Percentiles rank a stretch among this genome's conserved stretches.
phyloP scores from a whole-genome alignment of 768 basidiomycete species.

The Mycena rosella region DNA sequence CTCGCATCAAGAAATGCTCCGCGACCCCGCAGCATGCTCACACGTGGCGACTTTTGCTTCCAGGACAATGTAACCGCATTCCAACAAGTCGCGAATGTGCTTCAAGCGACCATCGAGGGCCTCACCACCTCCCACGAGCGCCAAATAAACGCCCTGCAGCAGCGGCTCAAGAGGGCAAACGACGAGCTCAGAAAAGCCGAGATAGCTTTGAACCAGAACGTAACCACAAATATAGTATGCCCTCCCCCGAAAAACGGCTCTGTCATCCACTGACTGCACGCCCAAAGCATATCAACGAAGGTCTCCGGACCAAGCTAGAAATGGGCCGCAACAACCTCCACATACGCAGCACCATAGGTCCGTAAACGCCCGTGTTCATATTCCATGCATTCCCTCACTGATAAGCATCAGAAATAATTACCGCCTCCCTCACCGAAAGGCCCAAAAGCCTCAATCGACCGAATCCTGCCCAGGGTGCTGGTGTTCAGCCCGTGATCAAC shows the following conservation, averaged over 20 bases:
- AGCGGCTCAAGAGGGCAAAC: too few relatives aligned
- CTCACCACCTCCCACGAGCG: constrained; percentile 4
- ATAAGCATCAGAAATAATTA: constrained; percentile 4
- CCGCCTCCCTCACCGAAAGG: neutral
- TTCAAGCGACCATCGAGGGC: neutral
- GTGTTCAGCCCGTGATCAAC: constrained; percentile 10
- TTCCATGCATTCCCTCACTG: constrained; percentile 1
- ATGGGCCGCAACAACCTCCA: constrained; percentile 1
- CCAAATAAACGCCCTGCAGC: neutral
- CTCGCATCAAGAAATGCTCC: too few relatives aligned
- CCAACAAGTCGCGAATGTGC: neutral
- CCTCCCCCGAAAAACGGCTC: constrained; percentile 4
- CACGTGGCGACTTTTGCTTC: constrained; percentile 1
- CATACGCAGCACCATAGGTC: neutral
- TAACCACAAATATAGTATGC: neutral
- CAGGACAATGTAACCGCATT: neutral
- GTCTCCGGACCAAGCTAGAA: neutral
- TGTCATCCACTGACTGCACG: constrained; percentile 11
- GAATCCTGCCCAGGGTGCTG: neutral
- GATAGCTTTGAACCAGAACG: neutral
- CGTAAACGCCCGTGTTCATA: constrained; percentile 5
- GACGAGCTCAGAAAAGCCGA: neutral
- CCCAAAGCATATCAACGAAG: neutral
- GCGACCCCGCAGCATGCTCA: constrained; percentile 7
- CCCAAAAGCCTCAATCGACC: neutral